Evolutionary conservation across 345 rosid species (phyloP).

Genomic region (Linum tenue): DNA sequence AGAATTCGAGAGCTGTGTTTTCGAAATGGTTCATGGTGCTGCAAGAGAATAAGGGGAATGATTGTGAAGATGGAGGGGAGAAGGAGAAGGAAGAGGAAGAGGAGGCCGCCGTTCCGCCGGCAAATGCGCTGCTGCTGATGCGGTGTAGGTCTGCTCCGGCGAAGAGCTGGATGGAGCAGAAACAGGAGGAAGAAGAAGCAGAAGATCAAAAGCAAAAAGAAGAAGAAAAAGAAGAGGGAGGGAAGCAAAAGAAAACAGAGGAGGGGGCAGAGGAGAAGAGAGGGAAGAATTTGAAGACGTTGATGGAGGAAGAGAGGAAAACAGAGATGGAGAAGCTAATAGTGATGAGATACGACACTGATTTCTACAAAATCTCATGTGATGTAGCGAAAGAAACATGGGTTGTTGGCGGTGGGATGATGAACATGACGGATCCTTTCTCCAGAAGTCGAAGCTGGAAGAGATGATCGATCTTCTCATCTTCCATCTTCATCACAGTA

Average conservation of each 20-base stretch:
- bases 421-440: slow-evolving; percentile 31
- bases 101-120: slow-evolving; percentile 44
- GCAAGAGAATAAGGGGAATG: slow-evolving; percentile 39
- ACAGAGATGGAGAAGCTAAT: slow-evolving; percentile 27
- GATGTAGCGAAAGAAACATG: slow-evolving; percentile 78
- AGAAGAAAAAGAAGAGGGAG: slow-evolving; percentile 14
- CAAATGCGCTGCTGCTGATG: slow-evolving; percentile 71
- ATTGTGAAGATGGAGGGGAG: slow-evolving; percentile 16
- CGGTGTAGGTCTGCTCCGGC: slow-evolving; percentile 82
- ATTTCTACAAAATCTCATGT: slow-evolving; percentile 48
- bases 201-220: slow-evolving; percentile 12
- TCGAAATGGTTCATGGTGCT: slow-evolving; percentile 75
- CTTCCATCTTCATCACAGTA: too few relatives aligned
- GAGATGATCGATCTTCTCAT: slow-evolving; percentile 28
- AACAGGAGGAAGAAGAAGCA: slow-evolving; percentile 18
- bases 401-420: slow-evolving; percentile 46
- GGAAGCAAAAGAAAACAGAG: slow-evolving; percentile 6
- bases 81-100: slow-evolving; percentile 16
- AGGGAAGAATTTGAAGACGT: slow-evolving; percentile 29
- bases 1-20: slow-evolving; percentile 46
- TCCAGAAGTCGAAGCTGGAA: slow-evolving; percentile 73
- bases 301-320: slow-evolving; percentile 58
- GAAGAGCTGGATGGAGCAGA: slow-evolving; percentile 41
- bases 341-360: slow-evolving; percentile 49
- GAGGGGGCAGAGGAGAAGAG: slow-evolving; percentile 8